These are phyloP conservation scores for Ophiostoma tasmaniense DNA, from an alignment of 2,329 filamentous ascomycete species.

Conservation along the genomic window DNA sequence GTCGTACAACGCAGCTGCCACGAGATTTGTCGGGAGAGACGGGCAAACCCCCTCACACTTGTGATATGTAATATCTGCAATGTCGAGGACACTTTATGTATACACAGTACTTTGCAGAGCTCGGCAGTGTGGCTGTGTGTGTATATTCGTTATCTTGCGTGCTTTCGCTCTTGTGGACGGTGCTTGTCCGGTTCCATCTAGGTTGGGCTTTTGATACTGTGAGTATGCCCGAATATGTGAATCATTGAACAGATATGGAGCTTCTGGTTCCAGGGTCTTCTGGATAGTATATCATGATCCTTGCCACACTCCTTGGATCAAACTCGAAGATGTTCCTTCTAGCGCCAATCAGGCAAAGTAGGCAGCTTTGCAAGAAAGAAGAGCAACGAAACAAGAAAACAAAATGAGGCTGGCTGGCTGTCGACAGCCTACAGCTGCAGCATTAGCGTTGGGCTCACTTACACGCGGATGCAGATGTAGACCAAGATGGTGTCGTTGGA, in stretches of 20 bases:
- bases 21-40: slow-evolving; percentile 6
- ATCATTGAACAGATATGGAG: not conserved
- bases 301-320: too few relatives aligned
- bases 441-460: slow-evolving; percentile 16
- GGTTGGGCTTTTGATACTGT: not conserved
- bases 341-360: not conserved
- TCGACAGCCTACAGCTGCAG: slow-evolving; percentile 3
- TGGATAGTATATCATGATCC: not conserved
- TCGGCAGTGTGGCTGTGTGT: not conserved
- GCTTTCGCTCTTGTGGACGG: not conserved
- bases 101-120: not conserved
- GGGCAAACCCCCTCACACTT: not conserved
- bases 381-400: not conserved
- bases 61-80: slow-evolving; percentile 2
- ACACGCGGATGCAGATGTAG: slow-evolving; percentile 11
- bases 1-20: slow-evolving; percentile 13
- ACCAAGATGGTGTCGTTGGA: slow-evolving; percentile 3
- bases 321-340: too few relatives aligned
- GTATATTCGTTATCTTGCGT: not conserved
- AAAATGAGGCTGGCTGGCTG: not conserved
- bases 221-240: not conserved
- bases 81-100: not conserved
- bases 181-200: not conserved
- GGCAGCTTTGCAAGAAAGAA: not conserved
- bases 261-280: not conserved